Conservation (phyloP, 169 alveolate species). For the Eimeria necatrix region DNA sequence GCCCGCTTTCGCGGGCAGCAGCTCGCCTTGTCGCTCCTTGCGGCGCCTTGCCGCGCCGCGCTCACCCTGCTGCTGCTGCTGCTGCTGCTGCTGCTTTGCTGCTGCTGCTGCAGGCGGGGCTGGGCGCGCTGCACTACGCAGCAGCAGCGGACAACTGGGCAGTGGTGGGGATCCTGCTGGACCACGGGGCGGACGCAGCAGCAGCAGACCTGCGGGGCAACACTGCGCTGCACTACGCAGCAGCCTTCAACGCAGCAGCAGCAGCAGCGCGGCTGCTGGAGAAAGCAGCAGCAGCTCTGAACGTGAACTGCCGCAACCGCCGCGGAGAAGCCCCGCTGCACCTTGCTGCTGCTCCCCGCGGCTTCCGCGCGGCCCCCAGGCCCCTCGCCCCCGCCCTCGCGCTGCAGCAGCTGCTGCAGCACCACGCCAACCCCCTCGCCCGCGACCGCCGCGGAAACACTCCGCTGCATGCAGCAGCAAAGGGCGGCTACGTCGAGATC, state of each 20-base stretch:
- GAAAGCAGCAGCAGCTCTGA: slow-evolving; percentile 7
- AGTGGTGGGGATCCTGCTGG: slow-evolving; percentile 49
- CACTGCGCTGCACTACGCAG: slow-evolving; percentile 80
- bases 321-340: slow-evolving; percentile 71
- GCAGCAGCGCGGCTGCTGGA: slow-evolving; percentile 20
- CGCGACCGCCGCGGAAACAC: slow-evolving; percentile 67
- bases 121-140: slow-evolving; percentile 75
- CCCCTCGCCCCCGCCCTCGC: slow-evolving; percentile 52
- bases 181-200: slow-evolving; percentile 54
- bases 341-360: slow-evolving; percentile 75
- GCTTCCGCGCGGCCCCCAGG: slow-evolving; percentile 32
- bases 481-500: slow-evolving; percentile 75
- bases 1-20: no score
- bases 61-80: not conserved
- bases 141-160: slow-evolving; percentile 63
- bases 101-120: slow-evolving; percentile 66
- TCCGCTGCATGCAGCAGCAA: slow-evolving; percentile 61
- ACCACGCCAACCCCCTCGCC: slow-evolving; percentile 74
- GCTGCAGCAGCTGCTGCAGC: slow-evolving; percentile 67
- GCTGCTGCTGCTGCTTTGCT: not conserved
- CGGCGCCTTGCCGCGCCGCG: no score
- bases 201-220: slow-evolving; percentile 62
- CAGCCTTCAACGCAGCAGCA: slow-evolving; percentile 56
- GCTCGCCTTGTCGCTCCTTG: no score
- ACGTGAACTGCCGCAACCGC: not conserved